These are phyloP conservation scores for Filobasidium uniguttulatum DNA, from an alignment of 1,284 basidiomycete species.

Conservation along the genomic window DNA sequence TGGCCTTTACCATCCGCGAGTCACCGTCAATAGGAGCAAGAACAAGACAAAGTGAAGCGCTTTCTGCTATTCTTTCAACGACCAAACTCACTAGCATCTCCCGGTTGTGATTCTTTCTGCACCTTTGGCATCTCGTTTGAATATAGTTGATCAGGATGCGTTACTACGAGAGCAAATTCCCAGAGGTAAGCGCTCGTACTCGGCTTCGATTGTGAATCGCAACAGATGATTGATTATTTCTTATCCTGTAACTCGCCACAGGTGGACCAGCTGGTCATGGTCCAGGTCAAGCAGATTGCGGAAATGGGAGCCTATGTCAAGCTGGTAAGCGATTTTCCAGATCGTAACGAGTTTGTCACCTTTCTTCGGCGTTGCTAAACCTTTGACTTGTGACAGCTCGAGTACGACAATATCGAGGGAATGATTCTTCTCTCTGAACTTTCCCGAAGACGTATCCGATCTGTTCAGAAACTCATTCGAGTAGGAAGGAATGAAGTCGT, in stretches of 20 bases:
- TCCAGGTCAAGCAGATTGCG: slow-evolving; percentile 95
- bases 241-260: slow-evolving; percentile 25
- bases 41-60: no score
- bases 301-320: slow-evolving; percentile 99
- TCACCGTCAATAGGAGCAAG: no score
- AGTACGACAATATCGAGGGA: slow-evolving; percentile 98
- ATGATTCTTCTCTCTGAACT: slow-evolving; percentile 98
- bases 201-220: neutral
- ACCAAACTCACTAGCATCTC: no score
- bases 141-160: no score
- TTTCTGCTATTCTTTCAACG: no score
- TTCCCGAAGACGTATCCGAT: slow-evolving; percentile 88
- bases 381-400: no score
- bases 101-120: no score
- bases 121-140: no score
- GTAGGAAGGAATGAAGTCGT: slow-evolving; percentile 98
- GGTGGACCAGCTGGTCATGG: slow-evolving; percentile 97
- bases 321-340: slow-evolving; percentile 48
- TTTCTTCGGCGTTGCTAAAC: neutral
- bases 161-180: slow-evolving; percentile 41
- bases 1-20: no score
- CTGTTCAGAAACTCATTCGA: slow-evolving; percentile 94
- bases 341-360: neutral
- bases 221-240: neutral
- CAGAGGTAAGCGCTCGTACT: slow-evolving; percentile 31